Evolutionary conservation across 495 filamentous ascomycete genomes (phyloP), one percentile per base, ranked within the genome.

Genomic region (Chaetomium tenue): DNA sequence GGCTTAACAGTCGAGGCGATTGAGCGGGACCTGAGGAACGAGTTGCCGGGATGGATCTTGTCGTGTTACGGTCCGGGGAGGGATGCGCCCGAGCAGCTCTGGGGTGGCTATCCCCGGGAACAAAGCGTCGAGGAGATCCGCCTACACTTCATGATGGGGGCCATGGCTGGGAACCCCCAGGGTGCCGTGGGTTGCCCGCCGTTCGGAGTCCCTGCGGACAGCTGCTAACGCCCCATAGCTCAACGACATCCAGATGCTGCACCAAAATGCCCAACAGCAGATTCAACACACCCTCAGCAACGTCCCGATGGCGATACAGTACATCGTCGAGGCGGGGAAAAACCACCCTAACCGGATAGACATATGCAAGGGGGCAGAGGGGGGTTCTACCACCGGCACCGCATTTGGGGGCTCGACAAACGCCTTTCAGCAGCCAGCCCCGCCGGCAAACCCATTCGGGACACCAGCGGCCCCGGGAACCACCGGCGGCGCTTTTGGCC

Each of bases 71-170:
- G 84, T 7, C 91, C 92, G 0, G 86, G 84, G 5, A 80, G 76
- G 66, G 83, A 91, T 59, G 87, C 87, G 2, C 92, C 92, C 1
- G 83, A 84, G 15, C 90, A 92, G 72, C 79, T 96, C 2, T 92
- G 95, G 68, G 91, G 90, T 22, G 91, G 91, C 7, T 81, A 82
- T 50, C 79, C 83, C n/a, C 80, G 90, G 23, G 92, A 97, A 74
- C 86, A 91, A 67, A 93, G 91, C 69, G 87, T 87, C 42, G 92
- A 97, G 74, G 92, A 97, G 71, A 79, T 92, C 56, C 83, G 91
- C 59, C 57, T 92, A 16, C 82, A 85, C 23, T 88, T 89, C 77
- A 86, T 91, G 69, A 74, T 85, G 59, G 79, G 80, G 9, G 69
- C 76, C 39, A 80, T 83, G 20, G 63, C 83, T 18, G 88, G 88